These are phyloP conservation scores for Nitzschia sp. DNA, from an alignment of 108 stramenopile genomes.

Conservation along the genomic window DNA sequence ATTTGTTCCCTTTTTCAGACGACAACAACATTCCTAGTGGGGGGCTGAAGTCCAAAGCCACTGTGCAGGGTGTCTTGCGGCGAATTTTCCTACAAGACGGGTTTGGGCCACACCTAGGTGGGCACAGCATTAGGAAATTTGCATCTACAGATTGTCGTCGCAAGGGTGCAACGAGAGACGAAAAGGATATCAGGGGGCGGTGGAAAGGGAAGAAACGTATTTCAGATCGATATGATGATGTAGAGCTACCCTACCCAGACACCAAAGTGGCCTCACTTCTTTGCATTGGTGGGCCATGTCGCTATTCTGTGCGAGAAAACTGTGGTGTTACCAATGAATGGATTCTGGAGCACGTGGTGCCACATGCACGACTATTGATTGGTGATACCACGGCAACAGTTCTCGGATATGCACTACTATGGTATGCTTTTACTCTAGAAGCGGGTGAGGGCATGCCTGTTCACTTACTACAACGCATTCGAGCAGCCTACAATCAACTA, in stretches of 20 bases:
- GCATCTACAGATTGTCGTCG: neutral
- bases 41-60: neutral
- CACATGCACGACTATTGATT: neutral
- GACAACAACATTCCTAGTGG: neutral
- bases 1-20: slow-evolving; percentile 4
- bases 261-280: neutral
- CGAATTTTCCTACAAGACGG: neutral
- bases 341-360: neutral
- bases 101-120: too few relatives aligned
- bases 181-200: slow-evolving; percentile 24
- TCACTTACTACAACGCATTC: neutral
- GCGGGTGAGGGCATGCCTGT: neutral
- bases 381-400: neutral
- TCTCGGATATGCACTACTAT: slow-evolving; percentile 1
- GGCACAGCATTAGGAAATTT: slow-evolving; percentile 11
- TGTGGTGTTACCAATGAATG: neutral
- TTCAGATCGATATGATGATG: slow-evolving; percentile 6
- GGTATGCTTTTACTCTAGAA: neutral
- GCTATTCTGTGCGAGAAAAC: neutral
- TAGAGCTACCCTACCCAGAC: slow-evolving; percentile 7
- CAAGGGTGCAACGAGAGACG: slow-evolving; percentile 16
- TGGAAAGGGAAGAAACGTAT: slow-evolving; percentile 15
- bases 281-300: slow-evolving; percentile 7
- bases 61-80: neutral
- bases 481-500: neutral